Evolutionary conservation across 352 stramenopile genomes (phyloP), one percentile per base, ranked within the genome.

Genomic region (Globisporangium emineosum): DNA sequence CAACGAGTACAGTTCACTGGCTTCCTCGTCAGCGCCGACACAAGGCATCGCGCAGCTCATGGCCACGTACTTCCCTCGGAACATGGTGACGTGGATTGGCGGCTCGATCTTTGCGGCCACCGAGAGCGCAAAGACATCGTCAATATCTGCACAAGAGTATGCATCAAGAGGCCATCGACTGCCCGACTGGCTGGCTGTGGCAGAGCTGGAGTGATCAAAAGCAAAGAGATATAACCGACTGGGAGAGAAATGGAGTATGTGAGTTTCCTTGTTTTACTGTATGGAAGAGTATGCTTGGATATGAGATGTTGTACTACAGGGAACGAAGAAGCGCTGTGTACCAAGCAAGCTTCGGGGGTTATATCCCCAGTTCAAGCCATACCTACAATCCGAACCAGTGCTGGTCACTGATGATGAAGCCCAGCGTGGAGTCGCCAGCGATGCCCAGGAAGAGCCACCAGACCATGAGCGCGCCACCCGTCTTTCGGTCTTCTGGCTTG

Each of bases 51-150:
- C 75, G 23, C 54, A 69, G 37, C 64, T 93, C 6, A 71, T 89
- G 29, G 61, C 64, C 23, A 72, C 77, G 2, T 75, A 78, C 32
- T 96, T 94, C 59, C 87, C 87, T 7, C 71, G 74, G 0, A 93
- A 91, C 59, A 68, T 96, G 66, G 67, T 94, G 27, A 65, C 75
- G 3, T 96, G 87, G 87, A 68, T 96, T 32, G 87, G 87, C 23
- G 85, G 75, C 0, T 94, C 85, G 19, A 73, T 96, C 67, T 94
- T 88, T 37, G 87, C 79, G 19, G 72, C 81, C 8, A 93, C 81
- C 6, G 77, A 90, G 42, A 72, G 49, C n/a, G 71, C 77, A 23
- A 71, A 73, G 6, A 43, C 71, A 0, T 66, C 67, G 13, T 73
- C 74, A n/a, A 79, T 93, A 35, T 83, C 81, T 0, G 66, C 74